phyloP scores from a whole-genome alignment of 805 yeast species.

The Saccharomycopsis selenospora region DNA sequence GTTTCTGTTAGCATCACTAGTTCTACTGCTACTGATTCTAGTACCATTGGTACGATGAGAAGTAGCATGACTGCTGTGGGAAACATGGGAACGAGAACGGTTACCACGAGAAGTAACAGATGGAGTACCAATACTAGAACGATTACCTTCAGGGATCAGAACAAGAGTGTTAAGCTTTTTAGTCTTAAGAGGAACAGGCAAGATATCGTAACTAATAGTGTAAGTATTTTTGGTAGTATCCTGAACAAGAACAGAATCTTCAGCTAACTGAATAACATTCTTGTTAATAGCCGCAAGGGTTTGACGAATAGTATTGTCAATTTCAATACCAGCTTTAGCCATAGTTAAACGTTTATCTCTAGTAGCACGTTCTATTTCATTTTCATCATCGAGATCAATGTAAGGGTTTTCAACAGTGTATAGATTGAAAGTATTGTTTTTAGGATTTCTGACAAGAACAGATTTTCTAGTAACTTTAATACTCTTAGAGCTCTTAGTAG shows the following conservation, averaged over 20 bases:
- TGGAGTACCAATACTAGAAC: background rate
- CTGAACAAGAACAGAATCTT: conserved; percentile 5
- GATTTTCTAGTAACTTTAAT: conserved; percentile 14
- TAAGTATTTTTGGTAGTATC: conserved; percentile 7
- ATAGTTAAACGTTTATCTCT: background rate
- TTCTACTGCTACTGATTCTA: background rate
- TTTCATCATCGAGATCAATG: background rate
- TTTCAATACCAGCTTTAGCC: conserved; percentile 3
- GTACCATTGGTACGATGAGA: background rate
- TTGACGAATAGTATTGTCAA: conserved; percentile 1
- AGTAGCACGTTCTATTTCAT: background rate
- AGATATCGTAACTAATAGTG: conserved; percentile 11
- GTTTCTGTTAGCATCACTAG: background rate
- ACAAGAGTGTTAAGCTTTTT: conserved; percentile 1
- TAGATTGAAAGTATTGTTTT: conserved; percentile 11
- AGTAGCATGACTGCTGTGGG: background rate
- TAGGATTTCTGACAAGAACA: conserved; percentile 9
- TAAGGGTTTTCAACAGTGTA: conserved; percentile 18
- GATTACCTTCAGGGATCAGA: conserved; percentile 1
- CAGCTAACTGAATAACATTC: conserved; percentile 1
- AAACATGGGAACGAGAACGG: too few species aligned
- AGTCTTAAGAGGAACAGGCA: conserved; percentile 2
- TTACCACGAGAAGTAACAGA: background rate
- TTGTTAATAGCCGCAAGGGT: background rate
- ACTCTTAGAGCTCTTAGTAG: background rate